Evolutionary conservation across 2,329 filamentous ascomycete genomes (phyloP).

Genomic region (Dactylonectria estremocensis): DNA sequence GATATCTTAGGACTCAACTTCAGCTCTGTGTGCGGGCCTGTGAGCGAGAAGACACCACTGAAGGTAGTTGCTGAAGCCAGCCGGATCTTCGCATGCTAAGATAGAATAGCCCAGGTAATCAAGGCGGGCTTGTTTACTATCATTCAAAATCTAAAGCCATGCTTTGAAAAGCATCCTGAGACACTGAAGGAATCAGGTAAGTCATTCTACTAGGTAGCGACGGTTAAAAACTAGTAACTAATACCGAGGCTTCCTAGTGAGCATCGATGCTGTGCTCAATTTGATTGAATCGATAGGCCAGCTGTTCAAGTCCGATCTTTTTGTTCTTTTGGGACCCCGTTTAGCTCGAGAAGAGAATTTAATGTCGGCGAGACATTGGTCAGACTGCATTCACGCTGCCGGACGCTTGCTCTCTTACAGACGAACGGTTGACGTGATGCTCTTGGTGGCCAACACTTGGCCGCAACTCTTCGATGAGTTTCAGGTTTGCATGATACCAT

Average conservation of each 20-base stretch:
- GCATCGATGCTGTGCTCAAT: not conserved
- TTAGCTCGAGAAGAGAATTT: slow-evolving; percentile 13
- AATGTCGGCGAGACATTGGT: slow-evolving; percentile 3
- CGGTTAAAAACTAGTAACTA: not conserved
- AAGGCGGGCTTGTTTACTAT: not conserved
- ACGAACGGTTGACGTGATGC: not conserved
- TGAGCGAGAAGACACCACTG: not conserved
- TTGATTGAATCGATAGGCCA: slow-evolving; percentile 1
- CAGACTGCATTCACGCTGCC: slow-evolving; percentile 9
- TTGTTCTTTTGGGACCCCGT: slow-evolving; percentile 5
- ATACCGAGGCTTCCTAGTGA: slow-evolving; percentile 2
- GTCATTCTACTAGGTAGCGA: not conserved
- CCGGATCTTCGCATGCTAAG: not conserved
- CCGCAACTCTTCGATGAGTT: slow-evolving; percentile 11
- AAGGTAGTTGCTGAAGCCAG: not conserved
- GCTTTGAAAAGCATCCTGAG: not conserved
- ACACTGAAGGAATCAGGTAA: not conserved
- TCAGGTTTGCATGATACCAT: slow-evolving; percentile 15
- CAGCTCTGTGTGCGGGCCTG: not conserved
- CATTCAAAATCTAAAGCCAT: not conserved
- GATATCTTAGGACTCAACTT: not conserved
- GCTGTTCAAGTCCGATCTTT: slow-evolving; percentile 2
- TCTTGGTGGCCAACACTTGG: slow-evolving; percentile 4
- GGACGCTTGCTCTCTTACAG: slow-evolving; percentile 27
- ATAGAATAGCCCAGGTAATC: slow-evolving; percentile 1